phyloP scores from a whole-genome alignment of 495 filamentous ascomycete genomes.

The Lasiosphaeria hispida region DNA sequence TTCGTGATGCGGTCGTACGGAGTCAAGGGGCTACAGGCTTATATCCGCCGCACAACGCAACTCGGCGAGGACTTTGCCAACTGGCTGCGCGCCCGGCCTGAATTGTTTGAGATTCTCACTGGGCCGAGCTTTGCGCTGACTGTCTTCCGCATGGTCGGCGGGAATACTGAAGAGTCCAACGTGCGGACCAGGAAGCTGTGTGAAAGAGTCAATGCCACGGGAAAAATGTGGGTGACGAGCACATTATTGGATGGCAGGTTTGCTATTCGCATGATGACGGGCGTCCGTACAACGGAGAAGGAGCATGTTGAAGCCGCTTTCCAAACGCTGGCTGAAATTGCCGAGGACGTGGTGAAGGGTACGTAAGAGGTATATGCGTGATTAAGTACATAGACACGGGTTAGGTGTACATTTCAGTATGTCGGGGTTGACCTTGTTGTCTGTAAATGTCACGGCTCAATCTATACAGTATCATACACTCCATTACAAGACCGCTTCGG shows the following conservation, averaged over 20 bases:
- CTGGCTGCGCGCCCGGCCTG: constrained; percentile 54
- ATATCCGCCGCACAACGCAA: constrained; percentile 64
- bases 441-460: too few species aligned
- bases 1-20: constrained; percentile 91
- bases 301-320: constrained; percentile 72
- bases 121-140: constrained; percentile 78
- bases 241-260: constrained; percentile 73
- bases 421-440: too few species aligned
- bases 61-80: constrained; percentile 69
- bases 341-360: constrained; percentile 51
- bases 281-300: constrained; percentile 64
- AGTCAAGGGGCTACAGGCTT: constrained; percentile 68
- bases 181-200: constrained; percentile 72
- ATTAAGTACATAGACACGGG: too few species aligned
- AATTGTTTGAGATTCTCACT: constrained; percentile 76
- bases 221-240: constrained; percentile 82
- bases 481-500: too few species aligned
- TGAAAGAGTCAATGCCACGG: constrained; percentile 69
- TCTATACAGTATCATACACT: too few species aligned
- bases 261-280: constrained; percentile 77
- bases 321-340: constrained; percentile 67
- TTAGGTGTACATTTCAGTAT: too few species aligned
- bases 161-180: constrained; percentile 54
- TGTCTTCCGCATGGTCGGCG: constrained; percentile 60
- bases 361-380: too few species aligned